Evolutionary conservation across 768 basidiomycete genomes (phyloP), one percentile per base, ranked within the genome.

Genomic region (Tulasnella sp.): DNA sequence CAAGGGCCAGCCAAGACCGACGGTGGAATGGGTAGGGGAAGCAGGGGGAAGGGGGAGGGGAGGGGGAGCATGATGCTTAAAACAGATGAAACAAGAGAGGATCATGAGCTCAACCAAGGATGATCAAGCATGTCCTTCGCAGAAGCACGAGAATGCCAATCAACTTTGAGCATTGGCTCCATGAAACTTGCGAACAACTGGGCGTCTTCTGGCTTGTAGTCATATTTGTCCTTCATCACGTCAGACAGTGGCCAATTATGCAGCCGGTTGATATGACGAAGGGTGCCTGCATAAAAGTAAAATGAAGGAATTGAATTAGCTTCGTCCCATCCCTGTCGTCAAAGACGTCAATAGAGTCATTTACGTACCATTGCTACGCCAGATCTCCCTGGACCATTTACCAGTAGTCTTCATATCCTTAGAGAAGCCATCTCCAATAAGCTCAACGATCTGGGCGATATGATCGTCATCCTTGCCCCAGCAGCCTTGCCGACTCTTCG

Each of bases 401-500:
- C 96, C 96, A 37, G 92, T 92, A 89, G 93, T 91, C 87, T 95
- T 96, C 69, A 93, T 89, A 75, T 91, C 90, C 40, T 92, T 83
- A 20, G 91, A 87, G 81, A 93, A 91, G 20, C 79, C 79, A 86
- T 96, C 94, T 46, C 96, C 96, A 80, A 97, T 87, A 14, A 98
- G 88, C 87, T 98, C 96, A 79, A 97, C 93, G 81, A 97, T 95
- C 87, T 97, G 96, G 48, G 96, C 96, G 90, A 97, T 91, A 83
- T 98, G 96, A 85, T 98, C 97, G 84, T 97, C 96, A 85, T 98
- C 96, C 86, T 96, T 96, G 80, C 91, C 92, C 84, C 95, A 97
- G 72, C 94, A 86, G 82, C 93, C 92, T 37, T 91, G 91, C 85
- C 94, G 93, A 40, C 91, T 91, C 81, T 94, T 93, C 22, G 95